phyloP scores from a whole-genome alignment of 2,329 filamentous ascomycete genomes.

The Claviceps purpurea region DNA sequence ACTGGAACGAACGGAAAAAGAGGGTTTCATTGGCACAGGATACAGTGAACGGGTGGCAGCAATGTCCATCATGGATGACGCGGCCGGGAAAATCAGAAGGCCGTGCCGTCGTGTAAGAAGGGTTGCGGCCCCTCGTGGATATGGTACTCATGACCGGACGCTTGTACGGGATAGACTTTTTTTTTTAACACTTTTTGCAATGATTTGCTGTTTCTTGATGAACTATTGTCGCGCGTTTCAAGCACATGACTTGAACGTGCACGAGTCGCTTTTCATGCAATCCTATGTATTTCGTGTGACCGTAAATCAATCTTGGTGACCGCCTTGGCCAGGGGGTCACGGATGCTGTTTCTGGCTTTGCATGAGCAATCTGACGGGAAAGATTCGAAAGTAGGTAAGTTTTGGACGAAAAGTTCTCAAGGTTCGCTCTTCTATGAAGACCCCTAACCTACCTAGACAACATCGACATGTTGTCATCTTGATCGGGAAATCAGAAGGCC shows the following conservation, averaged over 20 bases:
- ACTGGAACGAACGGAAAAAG: slow-evolving; percentile 7
- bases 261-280: neutral
- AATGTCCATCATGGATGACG: slow-evolving; percentile 9
- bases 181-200: slow-evolving; percentile 12
- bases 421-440: too few relatives aligned
- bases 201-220: slow-evolving; percentile 1
- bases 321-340: too few relatives aligned
- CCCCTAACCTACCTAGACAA: too few relatives aligned
- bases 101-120: slow-evolving; percentile 16
- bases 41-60: slow-evolving; percentile 7
- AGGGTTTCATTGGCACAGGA: slow-evolving; percentile 7
- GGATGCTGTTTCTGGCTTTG: too few relatives aligned
- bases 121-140: slow-evolving; percentile 16
- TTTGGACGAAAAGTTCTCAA: too few relatives aligned
- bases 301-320: too few relatives aligned
- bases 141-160: slow-evolving; percentile 12
- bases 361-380: too few relatives aligned
- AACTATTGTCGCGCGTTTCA: neutral
- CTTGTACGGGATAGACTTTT: slow-evolving; percentile 21
- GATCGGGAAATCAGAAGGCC: too few relatives aligned
- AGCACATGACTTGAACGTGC: neutral
- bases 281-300: neutral
- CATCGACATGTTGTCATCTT: too few relatives aligned
- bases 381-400: too few relatives aligned
- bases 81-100: slow-evolving; percentile 4